Conservation (phyloP, 2,329 filamentous ascomycete genomes). For the Neonectria punicea region DNA sequence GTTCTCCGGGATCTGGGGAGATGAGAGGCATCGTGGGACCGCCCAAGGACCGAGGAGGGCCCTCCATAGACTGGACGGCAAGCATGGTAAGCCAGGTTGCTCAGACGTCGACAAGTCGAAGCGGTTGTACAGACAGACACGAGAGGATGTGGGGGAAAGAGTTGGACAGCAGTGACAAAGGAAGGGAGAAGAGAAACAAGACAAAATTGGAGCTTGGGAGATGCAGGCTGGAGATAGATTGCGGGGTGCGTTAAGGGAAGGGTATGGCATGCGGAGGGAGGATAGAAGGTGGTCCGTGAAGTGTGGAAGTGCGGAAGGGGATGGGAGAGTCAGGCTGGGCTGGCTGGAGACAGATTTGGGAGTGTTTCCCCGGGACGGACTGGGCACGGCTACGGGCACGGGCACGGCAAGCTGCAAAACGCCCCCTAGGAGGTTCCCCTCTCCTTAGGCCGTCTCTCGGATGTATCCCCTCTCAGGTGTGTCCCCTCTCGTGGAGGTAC, state of each 20-base stretch:
- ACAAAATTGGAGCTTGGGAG: constrained; percentile 43
- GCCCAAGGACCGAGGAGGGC: constrained; percentile 47
- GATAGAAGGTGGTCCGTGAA: constrained; percentile 41
- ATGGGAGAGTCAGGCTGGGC: constrained; percentile 23
- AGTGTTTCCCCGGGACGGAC: constrained; percentile 20
- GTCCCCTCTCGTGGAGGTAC: constrained; percentile 35
- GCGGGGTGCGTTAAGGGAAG: constrained; percentile 44
- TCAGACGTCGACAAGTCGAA: constrained; percentile 31
- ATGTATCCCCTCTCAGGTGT: constrained; percentile 35
- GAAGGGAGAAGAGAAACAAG: constrained; percentile 36
- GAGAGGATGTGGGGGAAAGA: constrained; percentile 34
- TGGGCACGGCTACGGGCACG: constrained; percentile 28
- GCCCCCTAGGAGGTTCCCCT: constrained; percentile 27
- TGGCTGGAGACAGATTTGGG: constrained; percentile 12
- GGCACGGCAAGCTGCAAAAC: constrained; percentile 37
- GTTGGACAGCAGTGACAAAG: constrained; percentile 29
- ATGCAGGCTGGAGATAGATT: constrained; percentile 42
- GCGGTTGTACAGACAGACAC: constrained; percentile 18
- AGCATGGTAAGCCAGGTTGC: constrained; percentile 56
- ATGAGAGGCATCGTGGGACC: constrained; percentile 40
- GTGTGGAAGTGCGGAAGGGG: constrained; percentile 9
- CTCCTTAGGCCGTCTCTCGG: constrained; percentile 20
- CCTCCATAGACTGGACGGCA: constrained; percentile 64
- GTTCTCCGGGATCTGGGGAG: constrained; percentile 60
- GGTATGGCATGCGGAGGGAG: constrained; percentile 42